Base-by-base conservation (phyloP, 1,284 basidiomycete species). In the Ustilago lituana region DNA sequence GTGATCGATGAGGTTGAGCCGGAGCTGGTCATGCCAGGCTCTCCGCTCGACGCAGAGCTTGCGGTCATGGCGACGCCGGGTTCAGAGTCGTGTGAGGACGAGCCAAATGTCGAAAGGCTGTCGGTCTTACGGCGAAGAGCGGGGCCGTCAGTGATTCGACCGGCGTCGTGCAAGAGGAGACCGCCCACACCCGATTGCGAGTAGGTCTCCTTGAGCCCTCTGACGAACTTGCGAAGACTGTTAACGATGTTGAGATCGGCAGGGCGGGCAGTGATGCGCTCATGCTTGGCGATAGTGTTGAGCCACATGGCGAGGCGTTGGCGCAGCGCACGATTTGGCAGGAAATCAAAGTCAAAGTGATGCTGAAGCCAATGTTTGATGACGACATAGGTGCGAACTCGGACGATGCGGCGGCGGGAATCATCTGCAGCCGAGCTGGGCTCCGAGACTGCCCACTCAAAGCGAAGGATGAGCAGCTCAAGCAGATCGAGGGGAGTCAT, bases 271-370 rank as follows among this genome's bases (percentile, higher is more conserved):
- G 47, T 26, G 26, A 72, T 39, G 5, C 57, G 51, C 38, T 49
- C 44, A n/a, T 76, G 71, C 24, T 60, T 66, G 32, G 57, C 64
- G 14, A 72, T 35, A 2, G 40, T 27, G 35, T 79, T 79, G 24
- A 79, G 70, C 77, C 77, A 79, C 3, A 37, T 49, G 5, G 74
- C 67, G 11, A 79, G 66, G 10, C 66, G 40, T 19, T 58, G 55
- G 12, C 77, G 61, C 19, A 79, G 52, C 17, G 43, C 47, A 11
- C 76, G 66, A 26, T 75, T 61, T 31, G 74, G 69, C 12, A 78
- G 39, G 43, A 77, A 79, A 50, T 79, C 77, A 35, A 65, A 56
- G 31, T 76, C 73, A 41, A 79, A 79, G 46, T 77, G 74, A 22
- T 77, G 54, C 40, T 58, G 59, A 11, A 79, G 62, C 77, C 77